Base-by-base conservation (phyloP, 169 alveolate species). In the Eimeria maxima region DNA sequence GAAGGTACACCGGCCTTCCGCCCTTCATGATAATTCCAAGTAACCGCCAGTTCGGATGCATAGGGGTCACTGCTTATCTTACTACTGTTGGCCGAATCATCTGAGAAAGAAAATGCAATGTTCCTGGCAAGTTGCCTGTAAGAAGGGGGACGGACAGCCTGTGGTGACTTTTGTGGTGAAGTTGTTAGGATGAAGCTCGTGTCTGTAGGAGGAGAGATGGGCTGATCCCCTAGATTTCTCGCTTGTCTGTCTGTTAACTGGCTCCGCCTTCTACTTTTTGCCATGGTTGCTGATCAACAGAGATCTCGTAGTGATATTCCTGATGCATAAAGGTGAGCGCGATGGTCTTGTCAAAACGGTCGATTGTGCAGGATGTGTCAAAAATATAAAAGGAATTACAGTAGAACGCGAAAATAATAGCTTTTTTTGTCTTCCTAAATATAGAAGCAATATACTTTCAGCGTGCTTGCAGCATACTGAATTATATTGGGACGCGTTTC, bases 171-270 rank as follows among this genome's bases (percentile, higher is more conserved):
- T 29, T 86, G 27, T 38, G 38, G 44, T 11, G 20, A 20, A 22
- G 57, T 6, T 10, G 80, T 7, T 6, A 63, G 22, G 80, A 57
- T 50, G 22, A 27, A 27, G 18, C 80, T 47, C 45, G 93, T 50
- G 38, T 50, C 67, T 50, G 63, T 33, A 38, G 93, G 93, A 14
- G 93, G 93, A 18, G 93, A 86, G 81, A 86, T 8, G 16, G 93
- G 93, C 93, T 86, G 93, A 63, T 86, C 93, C 44, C 93, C 93
- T n/a, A 0, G 63, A 24, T 86, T 86, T 22, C 93, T 63, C 6
- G 47, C 16, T 24, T 78, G 14, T 80, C 33, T 86, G 80, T 86
- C 93, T 20, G 81, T 27, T 20, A 29, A 45, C 65, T 33, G 45
- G 38, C 93, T 86, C 14, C 80, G 14, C 44, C 80, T 11, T 86